Evolutionary conservation across 2,329 filamentous ascomycete genomes (phyloP), one percentile per base, ranked within the genome.

Genomic region (Chaetomium sp.): DNA sequence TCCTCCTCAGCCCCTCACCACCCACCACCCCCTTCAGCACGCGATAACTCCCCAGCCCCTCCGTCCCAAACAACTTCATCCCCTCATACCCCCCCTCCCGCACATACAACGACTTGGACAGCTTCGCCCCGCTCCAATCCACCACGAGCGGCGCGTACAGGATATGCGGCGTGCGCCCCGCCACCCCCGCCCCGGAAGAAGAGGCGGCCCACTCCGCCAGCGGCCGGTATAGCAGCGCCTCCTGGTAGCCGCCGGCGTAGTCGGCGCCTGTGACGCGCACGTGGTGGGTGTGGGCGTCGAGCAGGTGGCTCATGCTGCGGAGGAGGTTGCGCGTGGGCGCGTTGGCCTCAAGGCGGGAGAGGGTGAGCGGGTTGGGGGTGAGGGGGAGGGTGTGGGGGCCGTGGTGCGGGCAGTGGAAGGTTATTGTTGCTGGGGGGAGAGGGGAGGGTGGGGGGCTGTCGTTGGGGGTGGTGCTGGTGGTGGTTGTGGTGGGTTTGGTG

Each of bases 101-200:
- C 29, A 65, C 63, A 25, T 65, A 65, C 53, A 65, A 49, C 53
- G 53, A 51, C 47, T 62, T 65, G 53, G 54, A 62, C 45, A 62
- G 49, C 59, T 65, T 65, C 1, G 58, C 63, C 27, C 63, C 59
- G 54, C 58, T 62, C 58, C 63, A 65, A 23, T 65, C 63, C 29
- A 62, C 53, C 25, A 65, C 55, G 19, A 62, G 51, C 38, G 63
- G 63, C 25, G 58, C 53, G 53, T 62, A 62, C n/a, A 63, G 21
- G 21, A 62, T 65, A 27, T 62, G 63, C 53, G 63, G 63, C 19
- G 57, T 61, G 3, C 58, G 13, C 16, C 57, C 63, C 0, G 19
- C 3, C 13, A 13, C 35, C 35, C 3, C 35, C 35, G 1, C 13
- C 27, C 51, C 27, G 31, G n/a, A 12, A 23, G n/a, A 3, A n/a